phyloP scores from a whole-genome alignment of 2,329 filamentous ascomycete genomes.

The Penicillium sp. region DNA sequence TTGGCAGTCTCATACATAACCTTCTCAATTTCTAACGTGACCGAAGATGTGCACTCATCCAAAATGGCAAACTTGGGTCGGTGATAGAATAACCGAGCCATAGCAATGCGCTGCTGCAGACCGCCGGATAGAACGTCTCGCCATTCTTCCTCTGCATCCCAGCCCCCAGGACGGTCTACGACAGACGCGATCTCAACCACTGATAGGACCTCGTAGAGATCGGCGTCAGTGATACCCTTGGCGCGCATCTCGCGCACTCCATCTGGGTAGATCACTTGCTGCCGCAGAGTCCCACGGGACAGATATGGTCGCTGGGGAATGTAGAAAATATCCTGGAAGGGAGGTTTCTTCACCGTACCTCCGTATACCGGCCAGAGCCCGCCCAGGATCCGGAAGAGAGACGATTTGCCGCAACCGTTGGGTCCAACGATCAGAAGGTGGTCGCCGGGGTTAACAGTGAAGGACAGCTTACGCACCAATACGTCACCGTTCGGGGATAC shows the following conservation, averaged over 20 bases:
- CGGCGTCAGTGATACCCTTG: slow-evolving; percentile 77
- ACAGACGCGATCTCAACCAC: slow-evolving; percentile 82
- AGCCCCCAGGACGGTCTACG: slow-evolving; percentile 74
- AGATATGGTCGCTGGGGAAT: slow-evolving; percentile 95
- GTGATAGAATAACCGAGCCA: slow-evolving; percentile 95
- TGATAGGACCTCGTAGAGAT: slow-evolving; percentile 73
- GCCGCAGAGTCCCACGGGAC: slow-evolving; percentile 83
- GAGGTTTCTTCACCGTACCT: slow-evolving; percentile 86
- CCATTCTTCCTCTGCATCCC: slow-evolving; percentile 96
- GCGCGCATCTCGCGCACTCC: slow-evolving; percentile 81
- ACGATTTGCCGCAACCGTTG: slow-evolving; percentile 96
- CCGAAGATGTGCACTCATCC: slow-evolving; percentile 91
- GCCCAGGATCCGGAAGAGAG: slow-evolving; percentile 91
- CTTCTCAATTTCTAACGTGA: slow-evolving; percentile 93
- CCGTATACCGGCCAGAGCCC: slow-evolving; percentile 98
- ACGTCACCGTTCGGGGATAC: slow-evolving; percentile 97
- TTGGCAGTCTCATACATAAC: slow-evolving; percentile 98
- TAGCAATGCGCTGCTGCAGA: slow-evolving; percentile 92
- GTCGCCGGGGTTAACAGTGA: slow-evolving; percentile 80
- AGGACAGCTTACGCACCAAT: slow-evolving; percentile 79
- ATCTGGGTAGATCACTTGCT: slow-evolving; percentile 97
- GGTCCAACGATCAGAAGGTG: slow-evolving; percentile 94
- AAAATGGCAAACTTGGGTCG: slow-evolving; percentile 89
- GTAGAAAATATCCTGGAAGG: slow-evolving; percentile 94
- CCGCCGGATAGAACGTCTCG: slow-evolving; percentile 89